Evolutionary conservation across 1,284 basidiomycete genomes (phyloP).

Genomic region (Sporisorium iseilematis-ciliati): DNA sequence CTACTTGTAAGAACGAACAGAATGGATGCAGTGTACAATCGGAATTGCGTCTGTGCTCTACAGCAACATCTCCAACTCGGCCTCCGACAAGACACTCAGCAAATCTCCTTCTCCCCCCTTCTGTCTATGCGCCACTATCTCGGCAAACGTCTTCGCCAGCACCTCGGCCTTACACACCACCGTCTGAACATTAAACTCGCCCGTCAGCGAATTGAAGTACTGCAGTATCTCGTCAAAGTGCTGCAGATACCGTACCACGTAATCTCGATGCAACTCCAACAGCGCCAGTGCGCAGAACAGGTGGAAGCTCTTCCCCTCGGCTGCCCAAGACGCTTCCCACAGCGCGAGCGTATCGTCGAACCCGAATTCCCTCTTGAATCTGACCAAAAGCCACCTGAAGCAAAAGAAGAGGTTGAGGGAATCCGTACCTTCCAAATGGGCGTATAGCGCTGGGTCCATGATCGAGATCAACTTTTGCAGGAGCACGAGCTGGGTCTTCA

Average conservation of each 20-base stretch:
- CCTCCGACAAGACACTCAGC: slow-evolving; percentile 10
- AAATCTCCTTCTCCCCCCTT: not conserved
- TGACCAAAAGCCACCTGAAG: slow-evolving; percentile 79
- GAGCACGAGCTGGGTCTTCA: slow-evolving; percentile 91
- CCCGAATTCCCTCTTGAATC: slow-evolving; percentile 81
- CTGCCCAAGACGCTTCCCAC: slow-evolving; percentile 78
- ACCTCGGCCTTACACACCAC: slow-evolving; percentile 51
- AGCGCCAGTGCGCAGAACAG: slow-evolving; percentile 94
- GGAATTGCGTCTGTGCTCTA: not conserved
- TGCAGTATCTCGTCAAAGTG: slow-evolving; percentile 74
- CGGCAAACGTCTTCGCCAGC: slow-evolving; percentile 33
- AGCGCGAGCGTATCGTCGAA: slow-evolving; percentile 87
- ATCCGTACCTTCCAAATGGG: slow-evolving; percentile 81
- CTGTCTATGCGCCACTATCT: slow-evolving; percentile 14
- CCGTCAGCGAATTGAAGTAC: slow-evolving; percentile 53
- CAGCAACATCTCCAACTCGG: slow-evolving; percentile 16
- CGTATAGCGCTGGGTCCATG: slow-evolving; percentile 84
- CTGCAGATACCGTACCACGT: slow-evolving; percentile 90
- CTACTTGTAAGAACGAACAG: not conserved
- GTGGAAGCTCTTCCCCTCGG: slow-evolving; percentile 77
- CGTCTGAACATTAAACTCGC: slow-evolving; percentile 41
- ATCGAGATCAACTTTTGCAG: slow-evolving; percentile 89
- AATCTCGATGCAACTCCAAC: slow-evolving; percentile 90
- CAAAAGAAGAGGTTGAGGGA: slow-evolving; percentile 97
- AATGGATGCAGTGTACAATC: not conserved